phyloP scores from a whole-genome alignment of 2,329 filamentous ascomycete species.

The Fusarium xylarioides region DNA sequence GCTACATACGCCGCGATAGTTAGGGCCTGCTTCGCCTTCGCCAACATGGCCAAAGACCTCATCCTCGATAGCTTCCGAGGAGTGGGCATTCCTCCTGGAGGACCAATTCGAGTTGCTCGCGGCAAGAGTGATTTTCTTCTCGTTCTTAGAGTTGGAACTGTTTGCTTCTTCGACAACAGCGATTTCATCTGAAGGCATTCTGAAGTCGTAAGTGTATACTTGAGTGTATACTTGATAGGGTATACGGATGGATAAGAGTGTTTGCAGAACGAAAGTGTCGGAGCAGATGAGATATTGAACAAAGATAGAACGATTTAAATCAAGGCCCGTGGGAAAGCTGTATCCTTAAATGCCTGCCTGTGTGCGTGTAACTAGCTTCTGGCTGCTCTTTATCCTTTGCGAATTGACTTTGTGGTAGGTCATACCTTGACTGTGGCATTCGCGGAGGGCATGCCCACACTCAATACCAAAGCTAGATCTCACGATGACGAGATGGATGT shows the following conservation, averaged over 20 bases:
- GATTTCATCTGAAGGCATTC: background rate
- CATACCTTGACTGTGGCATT: background rate
- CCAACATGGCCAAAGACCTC: slow-evolving; percentile 39
- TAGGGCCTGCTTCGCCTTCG: slow-evolving; percentile 37
- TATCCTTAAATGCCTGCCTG: background rate
- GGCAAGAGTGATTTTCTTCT: slow-evolving; percentile 1
- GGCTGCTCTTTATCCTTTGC: background rate
- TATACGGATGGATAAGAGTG: background rate
- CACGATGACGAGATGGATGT: background rate
- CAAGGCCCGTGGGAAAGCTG: background rate
- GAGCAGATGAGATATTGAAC: background rate
- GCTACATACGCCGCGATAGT: slow-evolving; percentile 42
- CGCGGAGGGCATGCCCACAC: background rate
- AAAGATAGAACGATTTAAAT: background rate
- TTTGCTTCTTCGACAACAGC: background rate
- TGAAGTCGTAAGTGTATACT: background rate
- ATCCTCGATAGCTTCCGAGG: slow-evolving; percentile 20
- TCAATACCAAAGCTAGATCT: background rate
- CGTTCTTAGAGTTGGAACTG: background rate
- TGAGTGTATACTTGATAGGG: background rate
- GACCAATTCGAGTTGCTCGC: slow-evolving; percentile 3
- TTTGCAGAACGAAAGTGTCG: background rate
- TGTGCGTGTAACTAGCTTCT: background rate
- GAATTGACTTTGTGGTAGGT: background rate
- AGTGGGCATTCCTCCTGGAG: background rate